These are phyloP conservation scores for Neofusicoccum cordaticola DNA, from an alignment of 2,329 filamentous ascomycete species.

Conservation along the genomic window DNA sequence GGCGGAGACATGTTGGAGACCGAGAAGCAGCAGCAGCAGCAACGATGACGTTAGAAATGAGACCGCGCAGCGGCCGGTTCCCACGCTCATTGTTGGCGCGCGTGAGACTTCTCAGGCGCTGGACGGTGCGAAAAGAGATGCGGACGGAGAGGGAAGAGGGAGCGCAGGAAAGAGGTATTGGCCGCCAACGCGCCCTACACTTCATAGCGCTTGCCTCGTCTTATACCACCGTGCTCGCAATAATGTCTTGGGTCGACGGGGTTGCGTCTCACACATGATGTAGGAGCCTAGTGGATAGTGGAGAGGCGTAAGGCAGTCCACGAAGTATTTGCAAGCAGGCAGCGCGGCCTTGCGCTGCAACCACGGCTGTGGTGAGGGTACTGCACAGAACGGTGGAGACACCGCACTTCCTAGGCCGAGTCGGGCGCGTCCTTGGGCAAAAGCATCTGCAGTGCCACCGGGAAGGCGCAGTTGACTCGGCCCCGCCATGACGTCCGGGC, in stretches of 20 bases:
- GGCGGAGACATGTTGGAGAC: background rate
- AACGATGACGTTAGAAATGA: background rate
- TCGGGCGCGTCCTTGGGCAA: background rate
- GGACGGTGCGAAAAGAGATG: background rate
- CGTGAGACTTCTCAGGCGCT: background rate
- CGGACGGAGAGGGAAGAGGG: background rate
- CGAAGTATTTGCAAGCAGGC: background rate
- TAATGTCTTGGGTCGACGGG: background rate
- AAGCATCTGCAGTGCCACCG: background rate
- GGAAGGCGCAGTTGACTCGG: background rate
- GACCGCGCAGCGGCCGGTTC: background rate
- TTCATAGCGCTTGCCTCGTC: background rate
- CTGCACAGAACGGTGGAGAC: background rate
- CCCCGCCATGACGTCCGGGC: background rate
- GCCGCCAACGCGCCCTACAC: background rate
- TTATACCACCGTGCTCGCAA: background rate
- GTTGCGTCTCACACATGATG: background rate
- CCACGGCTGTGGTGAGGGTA: background rate
- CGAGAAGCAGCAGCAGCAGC: background rate
- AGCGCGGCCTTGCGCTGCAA: background rate
- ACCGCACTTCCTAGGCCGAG: background rate
- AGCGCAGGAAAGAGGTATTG: background rate
- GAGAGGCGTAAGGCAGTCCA: background rate
- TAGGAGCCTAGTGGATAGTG: background rate
- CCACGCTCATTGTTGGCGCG: background rate